These are phyloP conservation scores for Morella rubra DNA, from an alignment of 306 rosid genomes.

Conservation along the genomic window DNA sequence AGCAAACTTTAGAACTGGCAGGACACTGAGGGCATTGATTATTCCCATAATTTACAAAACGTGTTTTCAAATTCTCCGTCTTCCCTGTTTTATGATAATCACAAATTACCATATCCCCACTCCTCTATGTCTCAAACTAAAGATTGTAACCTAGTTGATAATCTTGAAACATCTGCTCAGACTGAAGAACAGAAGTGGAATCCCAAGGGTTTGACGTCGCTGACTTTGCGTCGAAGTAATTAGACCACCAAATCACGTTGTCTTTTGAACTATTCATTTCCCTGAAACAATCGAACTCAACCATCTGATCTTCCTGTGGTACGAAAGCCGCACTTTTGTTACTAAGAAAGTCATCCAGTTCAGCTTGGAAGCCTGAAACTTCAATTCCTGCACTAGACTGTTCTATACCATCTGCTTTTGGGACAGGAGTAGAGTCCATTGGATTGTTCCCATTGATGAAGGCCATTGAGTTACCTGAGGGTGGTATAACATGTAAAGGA, in stretches of 20 bases:
- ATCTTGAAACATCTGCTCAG: constrained; percentile 64
- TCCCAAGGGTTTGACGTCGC: constrained; percentile 76
- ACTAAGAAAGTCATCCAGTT: constrained; percentile 53
- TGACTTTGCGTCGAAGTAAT: constrained; percentile 58
- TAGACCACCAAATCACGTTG: constrained; percentile 72
- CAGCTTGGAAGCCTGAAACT: constrained; percentile 50
- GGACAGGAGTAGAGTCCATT: constrained; percentile 25
- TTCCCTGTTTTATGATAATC: constrained; percentile 45
- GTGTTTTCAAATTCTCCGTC: constrained; percentile 12
- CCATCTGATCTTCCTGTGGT: constrained; percentile 36
- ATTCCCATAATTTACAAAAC: constrained; percentile 68
- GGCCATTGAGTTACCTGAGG: constrained; percentile 26
- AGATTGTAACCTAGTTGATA: constrained; percentile 68
- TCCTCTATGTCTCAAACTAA: constrained; percentile 31
- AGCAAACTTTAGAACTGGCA: constrained; percentile 11
- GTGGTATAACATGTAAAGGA: constrained; percentile 23
- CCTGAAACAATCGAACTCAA: constrained; percentile 67
- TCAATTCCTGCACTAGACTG: constrained; percentile 33
- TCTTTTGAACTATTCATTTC: constrained; percentile 63
- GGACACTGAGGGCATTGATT: constrained; percentile 37
- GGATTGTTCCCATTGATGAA: constrained; percentile 28
- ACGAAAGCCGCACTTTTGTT: constrained; percentile 41
- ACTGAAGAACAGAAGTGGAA: constrained; percentile 58
- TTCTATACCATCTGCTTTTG: constrained; percentile 28
- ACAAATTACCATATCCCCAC: constrained; percentile 31